Evolutionary conservation across 352 stramenopile species (phyloP).

Genomic region (Phytophthora pluvialis): DNA sequence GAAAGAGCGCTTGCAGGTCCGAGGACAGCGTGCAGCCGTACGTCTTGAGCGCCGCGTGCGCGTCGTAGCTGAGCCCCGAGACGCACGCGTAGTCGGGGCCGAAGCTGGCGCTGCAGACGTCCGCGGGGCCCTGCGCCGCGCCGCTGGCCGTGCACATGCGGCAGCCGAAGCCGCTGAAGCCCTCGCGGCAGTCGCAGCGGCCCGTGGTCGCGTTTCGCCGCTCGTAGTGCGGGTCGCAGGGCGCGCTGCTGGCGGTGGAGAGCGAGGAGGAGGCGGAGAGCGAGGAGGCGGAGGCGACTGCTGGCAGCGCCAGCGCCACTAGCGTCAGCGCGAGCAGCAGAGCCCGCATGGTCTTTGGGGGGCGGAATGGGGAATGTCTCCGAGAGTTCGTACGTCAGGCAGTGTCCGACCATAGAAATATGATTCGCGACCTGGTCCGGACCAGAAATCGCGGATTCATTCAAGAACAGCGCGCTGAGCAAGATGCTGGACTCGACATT

Average conservation of each 20-base stretch:
- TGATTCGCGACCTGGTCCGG: no score
- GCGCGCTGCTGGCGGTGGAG: not conserved
- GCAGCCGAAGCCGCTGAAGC: conserved; percentile 71
- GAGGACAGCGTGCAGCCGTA: conserved; percentile 67
- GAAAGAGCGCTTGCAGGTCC: conserved; percentile 66
- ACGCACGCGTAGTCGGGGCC: conserved; percentile 49
- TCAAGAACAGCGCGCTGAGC: no score
- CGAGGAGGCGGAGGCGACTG: not conserved
- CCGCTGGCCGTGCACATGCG: conserved; percentile 55
- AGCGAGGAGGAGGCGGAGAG: conserved; percentile 14
- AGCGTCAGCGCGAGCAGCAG: not conserved
- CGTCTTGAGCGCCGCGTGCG: conserved; percentile 58
- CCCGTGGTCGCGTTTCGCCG: conserved; percentile 55
- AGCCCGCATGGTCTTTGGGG: conserved; percentile 3
- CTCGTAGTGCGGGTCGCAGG: conserved; percentile 70
- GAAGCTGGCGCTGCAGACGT: conserved; percentile 48
- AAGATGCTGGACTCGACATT: no score
- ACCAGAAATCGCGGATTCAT: no score
- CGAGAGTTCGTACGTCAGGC: not conserved
- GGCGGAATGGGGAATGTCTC: conserved; percentile 4
- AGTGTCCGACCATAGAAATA: not conserved
- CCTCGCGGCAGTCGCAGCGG: conserved; percentile 59
- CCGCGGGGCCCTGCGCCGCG: conserved; percentile 1
- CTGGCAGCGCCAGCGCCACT: not conserved
- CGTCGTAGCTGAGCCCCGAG: conserved; percentile 57